A percentile compares a stretch with the other conserved stretches of the same genome.
phyloP scores from a whole-genome alignment of 345 rosid genomes.

The Rubroshorea leprosula region DNA sequence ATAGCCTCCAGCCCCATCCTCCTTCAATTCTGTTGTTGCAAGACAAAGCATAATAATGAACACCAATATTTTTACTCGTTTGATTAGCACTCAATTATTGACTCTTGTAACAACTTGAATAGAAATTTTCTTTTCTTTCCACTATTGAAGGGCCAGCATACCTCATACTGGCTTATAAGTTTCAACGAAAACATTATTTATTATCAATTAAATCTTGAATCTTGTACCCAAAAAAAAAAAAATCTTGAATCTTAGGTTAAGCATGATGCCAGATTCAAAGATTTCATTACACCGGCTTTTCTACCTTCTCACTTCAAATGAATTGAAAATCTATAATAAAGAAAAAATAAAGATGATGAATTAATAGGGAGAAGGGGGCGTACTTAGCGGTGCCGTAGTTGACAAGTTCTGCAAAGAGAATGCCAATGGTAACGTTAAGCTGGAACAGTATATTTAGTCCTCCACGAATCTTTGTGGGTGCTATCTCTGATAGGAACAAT shows the following conservation, averaged over 20 bases:
- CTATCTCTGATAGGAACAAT: conserved; percentile 87
- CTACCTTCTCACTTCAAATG: not conserved
- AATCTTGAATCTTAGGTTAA: no score
- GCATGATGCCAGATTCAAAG: no score
- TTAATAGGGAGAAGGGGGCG: conserved; percentile 12
- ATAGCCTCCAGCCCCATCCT: conserved; percentile 98
- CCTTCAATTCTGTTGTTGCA: conserved; percentile 44
- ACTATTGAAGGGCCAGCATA: no score
- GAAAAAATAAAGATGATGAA: not conserved
- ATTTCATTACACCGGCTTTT: no score
- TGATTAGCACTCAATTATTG: not conserved
- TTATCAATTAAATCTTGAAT: no score
- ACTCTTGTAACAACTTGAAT: not conserved
- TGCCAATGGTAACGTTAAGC: conserved; percentile 89
- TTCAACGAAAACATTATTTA: no score
- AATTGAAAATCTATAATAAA: not conserved
- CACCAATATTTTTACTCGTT: not conserved
- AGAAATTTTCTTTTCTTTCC: not conserved
- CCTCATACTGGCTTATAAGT: no score
- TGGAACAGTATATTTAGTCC: conserved; percentile 89
- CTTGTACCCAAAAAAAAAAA: no score
- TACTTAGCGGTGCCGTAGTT: conserved; percentile 92
- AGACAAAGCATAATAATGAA: not conserved
- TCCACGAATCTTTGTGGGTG: conserved; percentile 92
- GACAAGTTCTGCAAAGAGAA: conserved; percentile 85